Conservation (phyloP, 805 yeast species). For the Metschnikowia amazonensis region DNA sequence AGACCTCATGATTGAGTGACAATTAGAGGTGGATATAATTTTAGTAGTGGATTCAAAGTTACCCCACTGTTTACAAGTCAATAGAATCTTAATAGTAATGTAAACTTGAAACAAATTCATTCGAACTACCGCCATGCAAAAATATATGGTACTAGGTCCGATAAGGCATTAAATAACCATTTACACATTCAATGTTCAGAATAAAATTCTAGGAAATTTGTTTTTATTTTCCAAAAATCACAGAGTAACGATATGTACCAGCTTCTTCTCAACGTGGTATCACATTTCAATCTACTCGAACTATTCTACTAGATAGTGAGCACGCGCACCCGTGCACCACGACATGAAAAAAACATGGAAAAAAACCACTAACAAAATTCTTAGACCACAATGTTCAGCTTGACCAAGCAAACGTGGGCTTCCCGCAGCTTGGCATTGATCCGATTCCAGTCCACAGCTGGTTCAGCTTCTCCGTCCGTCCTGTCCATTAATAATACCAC, state of each 20-base stretch:
- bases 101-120: too few species aligned
- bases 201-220: too few species aligned
- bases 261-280: not conserved
- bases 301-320: not conserved
- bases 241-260: not conserved
- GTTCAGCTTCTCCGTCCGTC: not conserved
- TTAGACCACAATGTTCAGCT: slow-evolving; percentile 14
- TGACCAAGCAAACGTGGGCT: slow-evolving; percentile 16
- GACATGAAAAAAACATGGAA: slow-evolving; percentile 9
- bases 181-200: too few species aligned
- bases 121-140: too few species aligned
- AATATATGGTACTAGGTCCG: too few species aligned
- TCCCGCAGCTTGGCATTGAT: slow-evolving; percentile 10
- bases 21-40: too few species aligned
- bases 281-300: not conserved
- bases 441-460: slow-evolving; percentile 17
- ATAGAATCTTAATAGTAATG: too few species aligned
- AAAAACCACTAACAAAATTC: not conserved
- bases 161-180: too few species aligned
- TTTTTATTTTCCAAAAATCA: too few species aligned
- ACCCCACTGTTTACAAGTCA: too few species aligned
- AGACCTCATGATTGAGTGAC: too few species aligned
- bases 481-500: slow-evolving; percentile 45
- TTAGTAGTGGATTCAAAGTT: too few species aligned
- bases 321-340: slow-evolving; percentile 18